Base-by-base conservation (phyloP, 2,329 filamentous ascomycete genomes). In the Knoxdaviesia capensis region DNA sequence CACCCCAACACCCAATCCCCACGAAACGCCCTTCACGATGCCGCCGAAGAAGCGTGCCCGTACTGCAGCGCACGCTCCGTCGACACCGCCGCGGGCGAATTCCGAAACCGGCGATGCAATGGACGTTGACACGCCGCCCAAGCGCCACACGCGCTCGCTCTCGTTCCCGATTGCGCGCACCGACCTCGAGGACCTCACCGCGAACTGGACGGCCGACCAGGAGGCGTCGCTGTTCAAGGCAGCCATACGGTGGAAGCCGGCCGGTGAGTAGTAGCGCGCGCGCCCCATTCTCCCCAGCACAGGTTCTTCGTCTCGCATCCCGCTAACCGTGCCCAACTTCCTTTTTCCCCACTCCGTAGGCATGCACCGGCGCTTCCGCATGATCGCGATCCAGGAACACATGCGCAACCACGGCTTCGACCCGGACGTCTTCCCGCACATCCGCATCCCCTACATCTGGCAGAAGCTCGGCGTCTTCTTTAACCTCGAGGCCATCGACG, bases 181-280 rank as follows among this genome's bases (percentile, higher is more conserved):
- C 4, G 41, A 42, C 10, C 39, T 46, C 6, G 71, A 74, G 44
- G 83, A 88, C 48, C 73, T 78, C 30, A 46, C 39, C 11, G 41
- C 31, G 34, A 43, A 43, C 33, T 98, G 90, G 90, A 94, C 86
- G 4, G 87, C 94, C 53, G 88, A 94, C 54, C 90, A 98, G 59
- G 80, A 93, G 49, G 86, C 84, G 1, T 87, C 85, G 36, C 68
- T 98, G 1, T 85, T 94, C 62, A 94, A 94, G 56, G 85, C 78
- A 41, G 80, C 96, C 49, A 87, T 96, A 48, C 73, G 78, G 54
- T 94, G 83, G 80, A 98, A 98, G 56, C 90, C 90, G n/a, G 88
- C 88, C 36, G 88, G 86, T 84, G 55, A 49, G 55, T 47, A 28
- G 34, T 2, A 20, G 20, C 20, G 20, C 20, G 20, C 20, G 20